These are phyloP conservation scores for Neofusicoccum sp. DNA, from an alignment of 2,329 filamentous ascomycete species.

Conservation along the genomic window DNA sequence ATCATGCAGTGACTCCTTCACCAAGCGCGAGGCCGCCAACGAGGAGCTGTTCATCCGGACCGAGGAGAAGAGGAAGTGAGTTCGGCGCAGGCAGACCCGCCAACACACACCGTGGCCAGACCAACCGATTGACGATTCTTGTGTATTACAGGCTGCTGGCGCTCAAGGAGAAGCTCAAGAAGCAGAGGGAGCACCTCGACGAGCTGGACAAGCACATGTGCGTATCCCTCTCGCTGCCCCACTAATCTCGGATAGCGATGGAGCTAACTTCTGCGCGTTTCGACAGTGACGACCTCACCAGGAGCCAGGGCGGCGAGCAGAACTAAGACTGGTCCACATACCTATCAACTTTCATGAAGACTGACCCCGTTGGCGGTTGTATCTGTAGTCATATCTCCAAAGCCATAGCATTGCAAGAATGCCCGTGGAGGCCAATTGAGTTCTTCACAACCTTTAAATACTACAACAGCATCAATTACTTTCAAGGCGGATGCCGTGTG, in stretches of 20 bases:
- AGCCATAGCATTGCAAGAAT: background rate
- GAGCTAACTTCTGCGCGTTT: constrained; percentile 21
- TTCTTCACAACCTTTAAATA: background rate
- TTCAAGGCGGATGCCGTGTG: background rate
- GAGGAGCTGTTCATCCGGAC: constrained; percentile 83
- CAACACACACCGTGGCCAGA: background rate
- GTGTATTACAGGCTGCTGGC: constrained; percentile 57
- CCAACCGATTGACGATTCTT: background rate
- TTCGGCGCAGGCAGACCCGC: background rate
- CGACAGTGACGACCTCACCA: constrained; percentile 72
- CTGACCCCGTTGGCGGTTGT: background rate
- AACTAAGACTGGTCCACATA: constrained; percentile 1
- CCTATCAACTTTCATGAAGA: background rate
- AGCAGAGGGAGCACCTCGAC: constrained; percentile 80
- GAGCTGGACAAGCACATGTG: constrained; percentile 87
- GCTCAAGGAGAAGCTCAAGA: constrained; percentile 66
- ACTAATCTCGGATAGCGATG: background rate
- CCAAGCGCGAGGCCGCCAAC: constrained; percentile 80
- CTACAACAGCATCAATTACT: background rate
- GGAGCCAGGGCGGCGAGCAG: constrained; percentile 65
- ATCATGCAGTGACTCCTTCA: constrained; percentile 76
- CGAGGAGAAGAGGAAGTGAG: constrained; percentile 82
- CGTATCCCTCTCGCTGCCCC: constrained; percentile 34
- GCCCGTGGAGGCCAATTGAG: background rate
- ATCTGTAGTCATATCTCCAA: background rate